phyloP scores from a whole-genome alignment of 2,329 filamentous ascomycete species.

The Fusarium incarnatum region DNA sequence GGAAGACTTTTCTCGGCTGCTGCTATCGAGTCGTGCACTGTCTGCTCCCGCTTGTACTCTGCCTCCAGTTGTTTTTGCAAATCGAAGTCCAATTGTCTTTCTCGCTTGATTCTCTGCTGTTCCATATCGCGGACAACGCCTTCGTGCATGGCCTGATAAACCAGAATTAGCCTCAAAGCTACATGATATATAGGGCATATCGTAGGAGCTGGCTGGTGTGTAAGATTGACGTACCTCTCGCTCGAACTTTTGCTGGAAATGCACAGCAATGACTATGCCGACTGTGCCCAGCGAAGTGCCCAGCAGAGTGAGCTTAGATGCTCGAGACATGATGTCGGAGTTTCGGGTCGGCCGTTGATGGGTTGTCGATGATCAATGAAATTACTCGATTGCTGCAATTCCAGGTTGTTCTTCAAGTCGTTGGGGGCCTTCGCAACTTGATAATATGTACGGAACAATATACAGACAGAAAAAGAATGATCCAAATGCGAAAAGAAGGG shows the following conservation, averaged over 20 bases:
- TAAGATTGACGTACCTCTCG: slow-evolving; percentile 71
- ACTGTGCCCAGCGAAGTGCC: slow-evolving; percentile 81
- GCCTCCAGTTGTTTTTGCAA: slow-evolving; percentile 86
- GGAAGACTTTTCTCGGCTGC: slow-evolving; percentile 41
- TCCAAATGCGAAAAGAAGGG: slow-evolving; percentile 24
- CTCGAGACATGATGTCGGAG: slow-evolving; percentile 77
- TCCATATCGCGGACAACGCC: slow-evolving; percentile 96
- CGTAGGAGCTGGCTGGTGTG: neutral
- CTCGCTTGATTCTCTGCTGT: slow-evolving; percentile 88
- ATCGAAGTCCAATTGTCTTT: slow-evolving; percentile 94
- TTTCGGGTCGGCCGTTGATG: neutral
- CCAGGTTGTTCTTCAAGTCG: neutral
- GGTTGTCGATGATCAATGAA: neutral
- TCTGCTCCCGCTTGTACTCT: slow-evolving; percentile 91
- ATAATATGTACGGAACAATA: neutral
- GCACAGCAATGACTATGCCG: slow-evolving; percentile 84
- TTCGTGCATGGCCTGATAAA: slow-evolving; percentile 86
- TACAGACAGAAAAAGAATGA: slow-evolving; percentile 4
- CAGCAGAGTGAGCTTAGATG: slow-evolving; percentile 86
- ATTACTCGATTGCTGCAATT: neutral
- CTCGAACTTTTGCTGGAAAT: slow-evolving; percentile 88
- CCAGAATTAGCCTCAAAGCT: slow-evolving; percentile 15
- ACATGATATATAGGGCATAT: neutral
- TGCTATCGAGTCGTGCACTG: slow-evolving; percentile 65
- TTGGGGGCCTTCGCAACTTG: neutral